Evolutionary conservation across 495 filamentous ascomycete genomes (phyloP).

Genomic region (Parachaetomium inaequale): DNA sequence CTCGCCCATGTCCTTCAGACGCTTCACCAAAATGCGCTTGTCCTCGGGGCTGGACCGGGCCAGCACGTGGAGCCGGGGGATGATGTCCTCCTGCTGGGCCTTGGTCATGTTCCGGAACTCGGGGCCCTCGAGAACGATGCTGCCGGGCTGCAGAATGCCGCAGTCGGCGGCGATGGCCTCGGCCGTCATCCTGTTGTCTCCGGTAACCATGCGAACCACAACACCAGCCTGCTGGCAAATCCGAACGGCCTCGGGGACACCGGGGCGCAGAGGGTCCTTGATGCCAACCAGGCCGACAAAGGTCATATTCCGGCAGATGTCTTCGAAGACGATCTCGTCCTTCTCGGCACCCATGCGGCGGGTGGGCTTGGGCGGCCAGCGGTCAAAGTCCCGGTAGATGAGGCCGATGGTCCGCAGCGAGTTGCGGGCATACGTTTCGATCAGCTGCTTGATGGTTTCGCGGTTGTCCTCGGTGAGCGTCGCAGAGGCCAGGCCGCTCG

Average conservation of each 20-base stretch:
- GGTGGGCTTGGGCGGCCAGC: constrained; percentile 75
- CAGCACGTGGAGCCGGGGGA: constrained; percentile 75
- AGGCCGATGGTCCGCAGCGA: constrained; percentile 87
- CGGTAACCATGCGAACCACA: constrained; percentile 85
- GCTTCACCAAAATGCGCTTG: constrained; percentile 73
- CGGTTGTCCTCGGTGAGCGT: constrained; percentile 57
- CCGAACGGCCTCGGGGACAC: constrained; percentile 70
- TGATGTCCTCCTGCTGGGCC: constrained; percentile 63
- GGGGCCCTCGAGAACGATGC: constrained; percentile 77
- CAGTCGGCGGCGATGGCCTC: constrained; percentile 79
- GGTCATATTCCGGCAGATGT: constrained; percentile 67
- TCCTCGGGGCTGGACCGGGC: constrained; percentile 86
- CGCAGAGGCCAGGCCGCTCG: constrained; percentile 50
- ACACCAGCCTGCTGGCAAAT: constrained; percentile 76
- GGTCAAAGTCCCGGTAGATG: constrained; percentile 81
- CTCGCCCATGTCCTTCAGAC: constrained; percentile 69
- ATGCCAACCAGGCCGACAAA: constrained; percentile 80
- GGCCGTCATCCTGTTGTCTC: constrained; percentile 80
- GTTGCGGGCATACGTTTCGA: constrained; percentile 71
- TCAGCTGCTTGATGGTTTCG: constrained; percentile 59
- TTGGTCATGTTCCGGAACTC: constrained; percentile 75
- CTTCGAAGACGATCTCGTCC: constrained; percentile 70
- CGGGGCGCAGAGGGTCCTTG: constrained; percentile 79
- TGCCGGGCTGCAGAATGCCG: constrained; percentile 72
- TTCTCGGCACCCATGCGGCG: constrained; percentile 64